A percentile compares a stretch with the other conserved stretches of the same genome.
These are phyloP conservation scores for Simplicillium aogashimaense DNA, from an alignment of 2,329 filamentous ascomycete species.

Conservation along the genomic window DNA sequence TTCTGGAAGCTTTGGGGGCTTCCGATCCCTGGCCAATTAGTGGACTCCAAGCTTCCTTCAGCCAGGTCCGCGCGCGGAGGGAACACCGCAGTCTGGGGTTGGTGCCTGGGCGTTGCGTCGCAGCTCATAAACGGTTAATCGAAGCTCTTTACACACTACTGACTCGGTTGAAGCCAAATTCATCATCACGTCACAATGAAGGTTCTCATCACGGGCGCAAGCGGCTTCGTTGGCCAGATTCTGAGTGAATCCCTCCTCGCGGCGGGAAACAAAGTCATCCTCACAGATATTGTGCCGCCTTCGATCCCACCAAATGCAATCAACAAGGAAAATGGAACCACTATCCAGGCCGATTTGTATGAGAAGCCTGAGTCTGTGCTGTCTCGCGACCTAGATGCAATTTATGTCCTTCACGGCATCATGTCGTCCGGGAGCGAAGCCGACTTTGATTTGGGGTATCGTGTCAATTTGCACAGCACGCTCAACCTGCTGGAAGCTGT, in stretches of 20 bases:
- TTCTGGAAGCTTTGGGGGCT: no score
- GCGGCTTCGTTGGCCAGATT: slow-evolving; percentile 52
- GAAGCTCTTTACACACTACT: neutral
- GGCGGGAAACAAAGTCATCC: slow-evolving; percentile 28
- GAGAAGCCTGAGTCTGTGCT: slow-evolving; percentile 2
- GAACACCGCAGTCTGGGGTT: no score
- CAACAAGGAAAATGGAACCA: slow-evolving; percentile 15
- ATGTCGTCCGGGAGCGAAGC: slow-evolving; percentile 53
- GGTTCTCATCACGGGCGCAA: slow-evolving; percentile 51
- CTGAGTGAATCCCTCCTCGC: slow-evolving; percentile 43
- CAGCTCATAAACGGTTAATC: neutral
- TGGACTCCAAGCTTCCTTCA: no score
- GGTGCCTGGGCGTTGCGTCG: neutral
- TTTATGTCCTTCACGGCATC: slow-evolving; percentile 52
- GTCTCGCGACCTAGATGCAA: slow-evolving; percentile 26
- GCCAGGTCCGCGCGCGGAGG: no score
- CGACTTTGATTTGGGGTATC: slow-evolving; percentile 42
- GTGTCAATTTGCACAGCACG: slow-evolving; percentile 48
- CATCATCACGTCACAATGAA: slow-evolving; percentile 3
- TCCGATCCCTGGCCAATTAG: no score
- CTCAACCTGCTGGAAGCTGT: slow-evolving; percentile 41
- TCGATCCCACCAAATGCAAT: slow-evolving; percentile 27
- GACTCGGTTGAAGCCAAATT: no score
- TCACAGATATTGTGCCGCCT: slow-evolving; percentile 45
- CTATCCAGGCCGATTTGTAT: slow-evolving; percentile 8